Conservation (phyloP, 169 alveolate genomes). For the Eimeria sp. region DNA sequence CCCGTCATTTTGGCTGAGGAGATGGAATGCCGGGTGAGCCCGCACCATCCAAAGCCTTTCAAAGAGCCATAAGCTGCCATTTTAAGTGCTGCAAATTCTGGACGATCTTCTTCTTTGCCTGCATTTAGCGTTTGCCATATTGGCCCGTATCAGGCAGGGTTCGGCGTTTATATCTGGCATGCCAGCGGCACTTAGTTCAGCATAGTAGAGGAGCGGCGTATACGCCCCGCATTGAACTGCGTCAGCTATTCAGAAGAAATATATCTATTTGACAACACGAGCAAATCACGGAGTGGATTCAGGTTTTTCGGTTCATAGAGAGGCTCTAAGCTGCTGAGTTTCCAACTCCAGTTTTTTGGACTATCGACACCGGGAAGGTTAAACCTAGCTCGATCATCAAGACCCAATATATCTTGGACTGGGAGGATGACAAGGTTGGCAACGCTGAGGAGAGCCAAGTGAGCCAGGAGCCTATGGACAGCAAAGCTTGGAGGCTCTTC, state of each 20-base stretch:
- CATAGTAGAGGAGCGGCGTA: not conserved
- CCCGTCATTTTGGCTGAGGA: not conserved
- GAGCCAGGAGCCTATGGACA: conserved; percentile 38
- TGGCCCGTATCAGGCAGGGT: not conserved
- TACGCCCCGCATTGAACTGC: not conserved
- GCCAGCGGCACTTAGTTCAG: not conserved
- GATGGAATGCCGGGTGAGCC: not conserved
- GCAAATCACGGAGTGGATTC: conserved; percentile 37
- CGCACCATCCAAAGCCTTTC: not conserved
- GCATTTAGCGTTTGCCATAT: not conserved
- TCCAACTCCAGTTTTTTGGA: conserved; percentile 80
- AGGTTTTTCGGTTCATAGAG: conserved; percentile 38
- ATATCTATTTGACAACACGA: conserved; percentile 25
- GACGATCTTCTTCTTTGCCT: not conserved
- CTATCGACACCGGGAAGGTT: conserved; percentile 75
- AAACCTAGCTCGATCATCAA: conserved; percentile 67
- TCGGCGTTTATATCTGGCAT: not conserved
- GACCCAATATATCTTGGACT: conserved; percentile 75
- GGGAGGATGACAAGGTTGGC: conserved; percentile 77
- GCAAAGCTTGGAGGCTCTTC: conserved; percentile 53
- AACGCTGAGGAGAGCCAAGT: conserved; percentile 64
- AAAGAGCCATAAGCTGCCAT: not conserved
- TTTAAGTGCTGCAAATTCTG: not conserved
- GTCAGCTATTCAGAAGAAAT: not conserved
- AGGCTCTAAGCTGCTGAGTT: conserved; percentile 59